Evolutionary conservation across 129 eudicot genomes (phyloP), one percentile per base, ranked within the genome.

Genomic region (Centrapalus pauciflorus): DNA sequence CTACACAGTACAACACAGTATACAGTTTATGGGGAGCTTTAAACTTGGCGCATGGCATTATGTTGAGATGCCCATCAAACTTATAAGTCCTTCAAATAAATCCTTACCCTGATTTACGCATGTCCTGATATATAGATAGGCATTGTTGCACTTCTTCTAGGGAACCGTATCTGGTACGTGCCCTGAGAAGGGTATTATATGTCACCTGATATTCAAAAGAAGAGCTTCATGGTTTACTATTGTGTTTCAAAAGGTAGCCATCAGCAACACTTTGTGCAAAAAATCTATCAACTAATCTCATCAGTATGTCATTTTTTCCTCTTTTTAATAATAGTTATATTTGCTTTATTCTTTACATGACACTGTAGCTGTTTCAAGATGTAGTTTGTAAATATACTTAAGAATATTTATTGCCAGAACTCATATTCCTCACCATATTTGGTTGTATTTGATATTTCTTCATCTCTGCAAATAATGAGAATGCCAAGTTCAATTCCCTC

Each of bases 91-190:
- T 29, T 25, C 23, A 13, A 20, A 45, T 45, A n/a, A 45, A 7
- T 51, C 0, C 68, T 10, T 79, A 93, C 96, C 98, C 98, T 67
- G 96, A 86, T 84, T 80, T 93, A 62, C 98, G 94, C 98, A 93
- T 93, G 41, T 88, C 87, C 75, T 84, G 95, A 71, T 93, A 93
- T 61, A 93, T 61, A 40, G 82, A 83, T 12, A 93, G 78, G 80
- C 96, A 93, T 78, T 93, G 95, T 61, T 86, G 96, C 66, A 93
- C 92, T 82, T 88, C 87, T 48, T 75, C 72, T 35, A 85, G 49
- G 37, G 98, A 93, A 61, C 98, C 96, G 27, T 93, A 88, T 77
- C 73, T 78, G 41, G 76, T 78, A 34, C 92, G 96, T 48, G 98
- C 98, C 79, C 95, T 82, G 23, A 93, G 87, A 72, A 93, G 86